Base-by-base conservation (phyloP, 345 rosid species). In the Gossypium australe region DNA sequence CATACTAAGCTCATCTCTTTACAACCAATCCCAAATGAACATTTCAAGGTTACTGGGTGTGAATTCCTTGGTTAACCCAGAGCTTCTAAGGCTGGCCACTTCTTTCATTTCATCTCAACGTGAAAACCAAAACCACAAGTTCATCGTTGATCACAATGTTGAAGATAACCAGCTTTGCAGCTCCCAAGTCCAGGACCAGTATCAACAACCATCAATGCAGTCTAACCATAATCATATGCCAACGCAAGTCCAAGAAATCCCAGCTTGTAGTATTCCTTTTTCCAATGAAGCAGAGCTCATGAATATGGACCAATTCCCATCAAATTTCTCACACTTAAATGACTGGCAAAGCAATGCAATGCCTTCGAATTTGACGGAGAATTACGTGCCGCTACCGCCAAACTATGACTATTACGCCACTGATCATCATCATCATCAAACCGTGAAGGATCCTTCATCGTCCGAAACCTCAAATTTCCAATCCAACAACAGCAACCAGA, bases 1-100 rank as follows among this genome's bases (percentile, higher is more conserved):
- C 3, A 82, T 90, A 47, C 73, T 88, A 13, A 78, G 78, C 78
- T 81, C 90, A 17, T 83, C 89, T 24, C 78, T 82, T 14, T 85
- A 82, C 83, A 79, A 70, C 67, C 80, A 89, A 1, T 80, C 92
- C 45, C 92, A 85, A 66, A 55, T 77, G 73, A 80, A 86, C 84
- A 49, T 86, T 11, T 79, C 94, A 8, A 80, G 89, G 64, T 65
- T 88, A 62, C 66, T 87, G 44, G 82, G 86, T 34, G 83, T 71
- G 57, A 90, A 84, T 22, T 44, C 85, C 24, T 63, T 82, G 6
- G 71, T 84, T 20, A 78, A 84, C 74, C 88, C 88, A 0, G 85
- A 85, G 20, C 84, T 86, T 11, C 74, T 84, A 18, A 78, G 75
- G 61, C 77, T 86, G 9, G 89, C 89, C 60, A 73, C 83, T 11